Evolutionary conservation across 1,284 basidiomycete genomes (phyloP), one percentile per base, ranked within the genome.

Genomic region (Ceratobasidium sp.): DNA sequence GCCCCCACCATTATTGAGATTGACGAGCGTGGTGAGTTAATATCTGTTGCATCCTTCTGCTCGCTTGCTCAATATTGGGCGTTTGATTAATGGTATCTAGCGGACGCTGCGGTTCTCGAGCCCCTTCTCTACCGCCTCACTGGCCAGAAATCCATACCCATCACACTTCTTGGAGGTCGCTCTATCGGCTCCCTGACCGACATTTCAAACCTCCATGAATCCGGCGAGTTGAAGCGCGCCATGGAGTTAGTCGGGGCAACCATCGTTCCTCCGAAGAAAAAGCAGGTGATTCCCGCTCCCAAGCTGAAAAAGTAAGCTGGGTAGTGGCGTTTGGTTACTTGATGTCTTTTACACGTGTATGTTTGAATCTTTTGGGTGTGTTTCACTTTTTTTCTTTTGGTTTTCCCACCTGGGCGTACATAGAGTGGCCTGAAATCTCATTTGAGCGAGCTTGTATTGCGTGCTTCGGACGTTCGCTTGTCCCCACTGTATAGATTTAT

Each of bases 1-100:
- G 79, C 85, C 0, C 90, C 92, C 0, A 87, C 89, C 13, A 83
- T 93, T 69, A 86, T 95, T 73, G 91, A 94, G 66, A 85, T 93
- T 38, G 92, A 95, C 80, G 82, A 88, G 80, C 79, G 90, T 82
- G 74, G 87, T 90, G 66, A 78, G 88, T 80, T 1, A 6, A 30
- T 32, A 61, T 44, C 54, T 9, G 11, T 23, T 30, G 26, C 32
- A 2, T n/a, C n/a, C n/a, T 21, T 26, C 16, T 35, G 46, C 30
- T 28, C 57, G 58, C 14, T 44, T 52, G 18, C 50, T 58, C 16
- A n/a, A 78, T 79, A 35, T 81, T 83, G 9, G 77, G 85, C 61
- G 18, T 66, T 70, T n/a, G n/a, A n/a, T n/a, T n/a, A n/a, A n/a
- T n/a, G n/a, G n/a, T 13, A 47, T 14, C 26, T 74, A 84, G 81